Evolutionary conservation across 805 yeast species (phyloP).

Genomic region (Pichia membranifaciens): DNA sequence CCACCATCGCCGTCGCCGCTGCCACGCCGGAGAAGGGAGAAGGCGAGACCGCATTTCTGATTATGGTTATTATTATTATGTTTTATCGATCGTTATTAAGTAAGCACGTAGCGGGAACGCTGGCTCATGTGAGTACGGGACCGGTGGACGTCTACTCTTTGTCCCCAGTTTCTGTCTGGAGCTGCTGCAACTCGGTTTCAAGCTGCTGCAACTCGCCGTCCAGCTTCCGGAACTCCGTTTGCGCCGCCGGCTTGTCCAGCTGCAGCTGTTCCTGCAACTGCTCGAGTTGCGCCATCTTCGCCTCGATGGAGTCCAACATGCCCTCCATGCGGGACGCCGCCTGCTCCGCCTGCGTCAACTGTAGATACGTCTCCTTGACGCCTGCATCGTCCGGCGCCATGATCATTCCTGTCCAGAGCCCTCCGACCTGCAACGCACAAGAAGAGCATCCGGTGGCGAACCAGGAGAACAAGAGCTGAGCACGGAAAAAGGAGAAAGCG

Average conservation of each 20-base stretch:
- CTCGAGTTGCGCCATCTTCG: conserved; percentile 52
- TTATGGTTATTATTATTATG: too few species aligned
- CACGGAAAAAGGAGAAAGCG: background rate
- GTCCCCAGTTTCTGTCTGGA: background rate
- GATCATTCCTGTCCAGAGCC: background rate
- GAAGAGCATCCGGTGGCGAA: too few species aligned
- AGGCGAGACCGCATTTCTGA: too few species aligned
- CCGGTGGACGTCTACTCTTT: background rate
- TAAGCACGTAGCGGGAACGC: background rate
- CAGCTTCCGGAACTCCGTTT: conserved; percentile 10
- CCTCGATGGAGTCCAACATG: conserved; percentile 60
- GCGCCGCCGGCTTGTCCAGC: background rate
- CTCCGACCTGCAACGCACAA: too few species aligned
- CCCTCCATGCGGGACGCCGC: conserved; percentile 43
- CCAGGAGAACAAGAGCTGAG: too few species aligned
- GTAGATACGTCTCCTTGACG: conserved; percentile 8
- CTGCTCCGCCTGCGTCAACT: conserved; percentile 9
- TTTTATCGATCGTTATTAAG: too few species aligned
- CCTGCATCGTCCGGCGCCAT: background rate
- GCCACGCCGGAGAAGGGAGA: too few species aligned
- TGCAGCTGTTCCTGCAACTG: conserved; percentile 11
- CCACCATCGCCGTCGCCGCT: too few species aligned
- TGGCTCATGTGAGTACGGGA: background rate
- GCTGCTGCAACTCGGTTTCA: background rate
- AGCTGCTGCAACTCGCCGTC: conserved; percentile 8